Evolutionary conservation across 345 rosid genomes (phyloP).

Genomic region (Garcia nutans): DNA sequence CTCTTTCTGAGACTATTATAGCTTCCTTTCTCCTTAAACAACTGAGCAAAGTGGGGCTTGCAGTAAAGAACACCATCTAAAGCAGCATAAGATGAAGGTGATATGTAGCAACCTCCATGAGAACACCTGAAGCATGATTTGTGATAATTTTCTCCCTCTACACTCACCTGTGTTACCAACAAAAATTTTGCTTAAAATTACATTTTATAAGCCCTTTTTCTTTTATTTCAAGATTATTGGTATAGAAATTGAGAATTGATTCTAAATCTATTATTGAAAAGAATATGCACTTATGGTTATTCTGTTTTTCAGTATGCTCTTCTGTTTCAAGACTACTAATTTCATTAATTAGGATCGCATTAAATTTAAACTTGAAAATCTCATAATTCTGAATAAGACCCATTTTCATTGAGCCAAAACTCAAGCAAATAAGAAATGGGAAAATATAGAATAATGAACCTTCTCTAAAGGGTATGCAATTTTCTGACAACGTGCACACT

Average conservation of each 20-base stretch:
- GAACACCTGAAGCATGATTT: slow-evolving; percentile 58
- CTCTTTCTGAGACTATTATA: slow-evolving; percentile 40
- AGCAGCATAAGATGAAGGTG: slow-evolving; percentile 51
- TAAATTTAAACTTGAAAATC: too few species aligned
- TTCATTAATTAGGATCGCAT: too few species aligned
- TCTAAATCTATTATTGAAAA: too few species aligned
- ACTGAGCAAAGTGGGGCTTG: slow-evolving; percentile 53
- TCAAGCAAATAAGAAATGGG: neutral
- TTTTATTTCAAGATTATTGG: too few species aligned
- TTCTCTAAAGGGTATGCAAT: slow-evolving; percentile 55
- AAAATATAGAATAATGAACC: slow-evolving; percentile 18
- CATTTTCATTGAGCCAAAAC: too few species aligned
- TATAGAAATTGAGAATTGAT: too few species aligned
- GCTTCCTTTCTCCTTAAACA: slow-evolving; percentile 56
- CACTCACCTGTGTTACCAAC: slow-evolving; percentile 39
- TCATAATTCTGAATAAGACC: too few species aligned
- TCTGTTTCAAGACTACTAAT: too few species aligned
- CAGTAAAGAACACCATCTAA: slow-evolving; percentile 50
- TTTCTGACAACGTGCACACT: slow-evolving; percentile 42
- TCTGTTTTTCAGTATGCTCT: too few species aligned
- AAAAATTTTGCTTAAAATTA: neutral
- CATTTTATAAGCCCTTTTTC: neutral
- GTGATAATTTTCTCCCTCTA: slow-evolving; percentile 52
- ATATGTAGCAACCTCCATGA: slow-evolving; percentile 49
- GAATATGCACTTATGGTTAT: too few species aligned